phyloP scores from a whole-genome alignment of 2,329 filamentous ascomycete genomes.

The Zymoseptoria pseudotritici region DNA sequence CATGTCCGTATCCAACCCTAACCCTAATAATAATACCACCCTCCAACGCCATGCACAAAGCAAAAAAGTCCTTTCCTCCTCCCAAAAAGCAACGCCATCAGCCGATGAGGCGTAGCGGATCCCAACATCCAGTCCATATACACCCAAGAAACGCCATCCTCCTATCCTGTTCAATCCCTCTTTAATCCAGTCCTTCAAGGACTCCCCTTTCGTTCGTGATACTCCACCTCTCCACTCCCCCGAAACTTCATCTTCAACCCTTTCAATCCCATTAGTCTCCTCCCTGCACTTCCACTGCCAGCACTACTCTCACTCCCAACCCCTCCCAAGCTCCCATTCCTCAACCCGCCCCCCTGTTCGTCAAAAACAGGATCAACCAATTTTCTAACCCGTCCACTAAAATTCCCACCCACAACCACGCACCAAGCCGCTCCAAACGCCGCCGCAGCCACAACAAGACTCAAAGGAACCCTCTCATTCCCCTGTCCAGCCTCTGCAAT shows the following conservation, averaged over 20 bases:
- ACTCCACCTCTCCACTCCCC: background rate
- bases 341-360: background rate
- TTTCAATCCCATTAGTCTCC: background rate
- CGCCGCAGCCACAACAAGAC: constrained; percentile 48
- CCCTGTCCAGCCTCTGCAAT: constrained; percentile 32
- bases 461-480: constrained; percentile 36
- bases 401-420: background rate
- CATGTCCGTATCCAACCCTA: too few relatives aligned
- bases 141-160: background rate
- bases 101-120: background rate
- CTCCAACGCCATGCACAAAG: too few relatives aligned
- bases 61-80: background rate
- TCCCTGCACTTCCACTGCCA: background rate
- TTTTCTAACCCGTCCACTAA: background rate
- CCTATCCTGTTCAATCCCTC: too few relatives aligned
- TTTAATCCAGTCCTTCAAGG: background rate
- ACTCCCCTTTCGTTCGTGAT: background rate
- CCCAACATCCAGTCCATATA: background rate
- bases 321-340: background rate
- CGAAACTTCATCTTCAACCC: background rate
- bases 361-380: background rate
- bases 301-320: background rate
- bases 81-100: background rate
- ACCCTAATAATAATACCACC: too few relatives aligned
- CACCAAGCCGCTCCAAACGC: constrained; percentile 35